Base-by-base conservation (phyloP, 2,329 filamentous ascomycete genomes). In the Monilinia aucupariae region DNA sequence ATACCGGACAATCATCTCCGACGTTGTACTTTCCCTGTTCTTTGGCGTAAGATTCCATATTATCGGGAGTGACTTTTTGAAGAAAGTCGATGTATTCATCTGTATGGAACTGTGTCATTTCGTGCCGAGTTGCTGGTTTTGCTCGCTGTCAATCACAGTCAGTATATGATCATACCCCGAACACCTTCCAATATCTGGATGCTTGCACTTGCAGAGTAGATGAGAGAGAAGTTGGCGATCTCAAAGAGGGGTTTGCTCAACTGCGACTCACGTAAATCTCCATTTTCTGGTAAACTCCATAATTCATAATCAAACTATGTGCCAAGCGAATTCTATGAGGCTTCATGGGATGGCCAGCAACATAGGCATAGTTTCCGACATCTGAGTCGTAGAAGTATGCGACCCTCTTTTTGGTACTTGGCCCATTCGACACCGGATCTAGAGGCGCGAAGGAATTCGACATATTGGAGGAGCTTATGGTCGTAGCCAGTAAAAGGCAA, bases 361-460 rank as follows among this genome's bases (percentile, higher is more conserved):
- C 91, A 74, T 97, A 97, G 75, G 93, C 92, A 80, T 97, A 97
- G 77, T 97, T 97, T 68, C 93, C 93, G 74, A 97, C 94, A 78
- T 97, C 93, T 3, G 91, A 96, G 75, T 97, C 93, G 82, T 97
- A 97, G 77, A 97, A 97, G 79, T 97, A 97, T 62, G 93, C 93
- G 64, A 97, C 91, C 74, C 93, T 91, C 78, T 94, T 96, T 74
- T 83, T 82, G 69, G 80, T 78, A 32, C 78, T 78, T 52, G 78
- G 73, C 60, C 79, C 79, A 75, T 62, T 62, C 51, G 52, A 62
- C 60, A 77, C 78, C 68, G 78, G 75, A 73, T 84, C 85, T 68
- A 85, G 76, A 64, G 80, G 84, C 69, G 77, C 81, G 72, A 77
- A 79, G 53, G 78, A 75, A 50, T 62, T 62, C 45, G 60, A 62